Percentiles rank a stretch among this genome's conserved stretches.
Conservation (phyloP, 1,284 basidiomycete species). For the Kalmanozyma brasiliensis region DNA sequence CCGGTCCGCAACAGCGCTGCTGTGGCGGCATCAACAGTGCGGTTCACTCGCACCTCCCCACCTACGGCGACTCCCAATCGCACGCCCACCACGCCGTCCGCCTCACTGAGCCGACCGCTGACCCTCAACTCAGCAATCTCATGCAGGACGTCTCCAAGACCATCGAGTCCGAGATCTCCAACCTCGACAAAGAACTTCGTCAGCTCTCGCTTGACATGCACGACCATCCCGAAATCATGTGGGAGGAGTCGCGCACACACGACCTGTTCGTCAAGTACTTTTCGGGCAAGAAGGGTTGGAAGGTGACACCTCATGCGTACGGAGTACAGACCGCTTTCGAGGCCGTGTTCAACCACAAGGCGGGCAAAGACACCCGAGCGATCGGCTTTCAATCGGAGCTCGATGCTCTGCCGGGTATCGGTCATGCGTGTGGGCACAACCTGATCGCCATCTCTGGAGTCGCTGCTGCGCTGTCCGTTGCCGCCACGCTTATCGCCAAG, state of each 20-base stretch:
- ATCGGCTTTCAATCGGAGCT: constrained; percentile 75
- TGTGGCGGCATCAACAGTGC: constrained; percentile 23
- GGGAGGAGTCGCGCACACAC: constrained; percentile 59
- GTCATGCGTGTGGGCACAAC: constrained; percentile 83
- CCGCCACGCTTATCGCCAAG: constrained; percentile 74
- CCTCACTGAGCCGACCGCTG: constrained; percentile 5
- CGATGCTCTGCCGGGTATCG: constrained; percentile 70
- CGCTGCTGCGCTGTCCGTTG: constrained; percentile 79
- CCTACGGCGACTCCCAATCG: constrained; percentile 30
- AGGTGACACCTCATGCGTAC: constrained; percentile 62
- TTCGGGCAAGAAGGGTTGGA: constrained; percentile 48
- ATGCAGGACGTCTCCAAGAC: constrained; percentile 37
- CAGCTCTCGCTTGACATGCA: constrained; percentile 66
- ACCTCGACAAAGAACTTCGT: constrained; percentile 60
- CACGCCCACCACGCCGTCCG: constrained; percentile 18
- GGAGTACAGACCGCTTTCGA: constrained; percentile 76
- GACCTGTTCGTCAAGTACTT: constrained; percentile 59
- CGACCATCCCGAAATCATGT: constrained; percentile 66
- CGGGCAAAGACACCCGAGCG: constrained; percentile 33
- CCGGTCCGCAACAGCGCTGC: constrained; percentile 21
- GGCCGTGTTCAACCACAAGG: constrained; percentile 73
- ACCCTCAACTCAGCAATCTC: constrained; percentile 15
- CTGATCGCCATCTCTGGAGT: constrained; percentile 84
- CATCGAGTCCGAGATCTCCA: constrained; percentile 52
- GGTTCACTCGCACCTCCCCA: constrained; percentile 28